Conservation (phyloP, 2,329 filamentous ascomycete species). For the Diaporthe australafricana region DNA sequence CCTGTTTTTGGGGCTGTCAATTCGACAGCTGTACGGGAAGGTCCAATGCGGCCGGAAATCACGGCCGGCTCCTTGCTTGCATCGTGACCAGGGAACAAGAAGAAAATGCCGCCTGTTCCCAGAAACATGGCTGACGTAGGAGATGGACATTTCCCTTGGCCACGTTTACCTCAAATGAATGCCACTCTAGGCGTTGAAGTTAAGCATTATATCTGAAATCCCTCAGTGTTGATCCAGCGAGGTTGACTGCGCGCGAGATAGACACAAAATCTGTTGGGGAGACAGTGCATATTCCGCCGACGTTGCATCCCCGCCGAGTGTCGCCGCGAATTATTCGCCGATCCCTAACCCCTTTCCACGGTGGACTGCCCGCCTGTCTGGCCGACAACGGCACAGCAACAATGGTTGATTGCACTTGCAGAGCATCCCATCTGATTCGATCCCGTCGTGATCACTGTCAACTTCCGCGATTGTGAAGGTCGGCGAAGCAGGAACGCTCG, state of each 20-base stretch:
- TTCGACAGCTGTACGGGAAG: background rate
- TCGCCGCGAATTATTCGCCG: conserved; percentile 29
- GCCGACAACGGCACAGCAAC: background rate
- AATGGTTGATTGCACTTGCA: conserved; percentile 4
- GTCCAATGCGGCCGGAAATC: background rate
- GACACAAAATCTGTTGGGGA: conserved; percentile 24
- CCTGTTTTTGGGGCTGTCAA: conserved; percentile 1
- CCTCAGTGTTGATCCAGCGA: conserved; percentile 1
- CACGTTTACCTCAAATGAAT: background rate
- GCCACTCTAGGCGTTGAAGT: conserved; percentile 1
- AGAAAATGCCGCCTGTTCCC: conserved; percentile 23
- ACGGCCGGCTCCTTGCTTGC: background rate
- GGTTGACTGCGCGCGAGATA: background rate
- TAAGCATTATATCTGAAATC: conserved; percentile 7
- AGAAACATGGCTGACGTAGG: conserved; percentile 7
- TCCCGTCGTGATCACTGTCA: background rate
- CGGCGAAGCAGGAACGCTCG: background rate
- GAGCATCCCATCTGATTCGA: background rate
- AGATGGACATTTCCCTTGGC: conserved; percentile 13
- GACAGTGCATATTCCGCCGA: conserved; percentile 2
- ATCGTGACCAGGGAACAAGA: background rate
- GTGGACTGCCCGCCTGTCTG: background rate
- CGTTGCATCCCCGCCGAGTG: conserved; percentile 27
- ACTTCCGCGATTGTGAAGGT: background rate
- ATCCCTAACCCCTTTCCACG: conserved; percentile 31